Base-by-base conservation (phyloP, 345 rosid species). In the Theobroma cacao region DNA sequence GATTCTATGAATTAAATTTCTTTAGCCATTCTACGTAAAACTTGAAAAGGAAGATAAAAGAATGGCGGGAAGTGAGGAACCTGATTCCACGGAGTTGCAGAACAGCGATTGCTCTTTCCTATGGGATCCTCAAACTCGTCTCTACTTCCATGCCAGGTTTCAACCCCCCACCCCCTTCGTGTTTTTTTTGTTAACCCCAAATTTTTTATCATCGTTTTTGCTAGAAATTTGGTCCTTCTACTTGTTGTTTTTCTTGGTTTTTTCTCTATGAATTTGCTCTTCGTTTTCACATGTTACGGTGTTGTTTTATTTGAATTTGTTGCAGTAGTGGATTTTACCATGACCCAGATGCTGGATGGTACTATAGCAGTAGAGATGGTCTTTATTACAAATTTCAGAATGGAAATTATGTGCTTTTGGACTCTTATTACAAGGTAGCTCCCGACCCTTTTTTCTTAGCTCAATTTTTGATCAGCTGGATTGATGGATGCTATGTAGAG, bases 301-400 rank as follows among this genome's bases (percentile, higher is more conserved):
- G 24, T 55, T 4, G 60, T 22, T 73, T 34, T 14, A 17, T 71
- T 80, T 76, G 28, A 14, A 17, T 71, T 80, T 76, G 28, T 47
- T 85, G 87, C 92, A 92, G 98, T 67, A 91, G 88, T 82, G 98
- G 97, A 80, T 93, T 95, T 84, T 93, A 93, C 82, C 95, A 95
- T 78, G 94, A 93, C 66, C 92, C 97, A 31, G 78, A 7, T 82
- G 95, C 89, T 77, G 98, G 98, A 24, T 95, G 98, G 98, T 95
- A 93, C 79, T 93, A 93, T 80, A 90, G 92, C 78, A 90, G 88
- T 72, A 84, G 84, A 69, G 97, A 95, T 80, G 93, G 98, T 60
- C 85, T 74, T 43, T 95, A 93, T 81, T 95, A 95, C 91, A 91
- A 84, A 77, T 86, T 91, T 76, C 95, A 93, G 52, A 83, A 95